Conservation (phyloP, 2,329 filamentous ascomycete genomes). For the Epicoccum sorghinum region DNA sequence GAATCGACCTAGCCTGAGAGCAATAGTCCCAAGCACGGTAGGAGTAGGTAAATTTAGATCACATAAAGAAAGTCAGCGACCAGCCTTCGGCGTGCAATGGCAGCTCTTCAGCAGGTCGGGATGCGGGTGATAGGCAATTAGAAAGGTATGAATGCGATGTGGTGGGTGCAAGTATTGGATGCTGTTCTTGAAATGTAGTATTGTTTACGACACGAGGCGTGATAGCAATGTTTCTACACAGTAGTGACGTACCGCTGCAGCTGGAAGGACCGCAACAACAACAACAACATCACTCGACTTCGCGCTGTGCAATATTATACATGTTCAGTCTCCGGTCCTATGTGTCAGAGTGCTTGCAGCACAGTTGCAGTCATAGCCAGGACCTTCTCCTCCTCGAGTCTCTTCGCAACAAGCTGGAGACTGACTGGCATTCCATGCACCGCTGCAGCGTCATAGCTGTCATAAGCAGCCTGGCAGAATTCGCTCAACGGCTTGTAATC, state of each 20-base stretch:
- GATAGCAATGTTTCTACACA: background rate
- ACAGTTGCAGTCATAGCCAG: conserved; percentile 48
- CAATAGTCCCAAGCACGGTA: background rate
- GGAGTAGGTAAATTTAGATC: background rate
- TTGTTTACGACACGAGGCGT: background rate
- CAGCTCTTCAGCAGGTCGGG: conserved; percentile 14
- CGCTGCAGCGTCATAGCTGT: conserved; percentile 46
- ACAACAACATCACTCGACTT: no score
- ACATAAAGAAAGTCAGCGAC: conserved; percentile 8
- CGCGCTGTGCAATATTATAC: background rate
- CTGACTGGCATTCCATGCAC: conserved; percentile 54
- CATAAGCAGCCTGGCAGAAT: conserved; percentile 47
- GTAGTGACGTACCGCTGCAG: background rate
- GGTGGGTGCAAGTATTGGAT: background rate
- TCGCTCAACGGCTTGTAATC: conserved; percentile 43
- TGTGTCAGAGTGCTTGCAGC: conserved; percentile 29
- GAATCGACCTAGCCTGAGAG: background rate
- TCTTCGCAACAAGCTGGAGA: conserved; percentile 49
- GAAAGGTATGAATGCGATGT: conserved; percentile 15
- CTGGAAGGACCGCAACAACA: background rate
- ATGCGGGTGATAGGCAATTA: conserved; percentile 15
- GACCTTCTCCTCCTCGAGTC: conserved; percentile 53
- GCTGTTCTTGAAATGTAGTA: background rate
- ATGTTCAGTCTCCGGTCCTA: background rate
- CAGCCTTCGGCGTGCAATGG: conserved; percentile 18